Base-by-base conservation (phyloP, 2,329 filamentous ascomycete species). In the Elsinoe batatas region DNA sequence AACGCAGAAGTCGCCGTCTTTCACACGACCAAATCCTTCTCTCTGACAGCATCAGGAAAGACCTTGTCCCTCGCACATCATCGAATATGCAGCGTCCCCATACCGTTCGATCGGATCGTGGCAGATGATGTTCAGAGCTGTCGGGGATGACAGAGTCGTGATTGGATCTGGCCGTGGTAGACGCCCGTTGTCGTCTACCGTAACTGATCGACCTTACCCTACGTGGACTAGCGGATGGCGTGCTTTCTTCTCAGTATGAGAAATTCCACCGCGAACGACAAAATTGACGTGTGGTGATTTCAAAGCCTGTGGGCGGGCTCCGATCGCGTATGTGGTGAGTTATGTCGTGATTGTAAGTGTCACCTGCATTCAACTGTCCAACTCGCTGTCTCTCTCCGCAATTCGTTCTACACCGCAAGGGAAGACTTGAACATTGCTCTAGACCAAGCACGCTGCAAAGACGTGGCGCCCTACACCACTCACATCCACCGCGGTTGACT, bases 221-320 rank as follows among this genome's bases (percentile, higher is more conserved):
- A 5, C 10, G 2, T 8, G 26, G 49, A 42, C 17, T 54, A 37
- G 20, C 26, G 13, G 37, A 54, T 54, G 11, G 51, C 51, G 51
- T 54, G 51, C 36, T 54, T 43, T 44, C 40, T 44, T 44, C 40
- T 44, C 40, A 44, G 22, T 26, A 26, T 26, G 22, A 26, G 22
- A 26, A 26, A 26, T 26, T 26, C n/a, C 40, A 44, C 12, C 30
- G 40, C 35, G 38, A 42, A 32, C 36, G 38, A 42, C 22, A 54
- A 54, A 54, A 44, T 44, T 54, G 51, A 44, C 43, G 44, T 55
- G 43, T 44, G 44, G 46, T 58, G 56, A 58, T 58, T 58, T 58
- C 56, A 58, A 58, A 58, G 56, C 56, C 20, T 15, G 51, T 56
- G 51, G 40, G 49, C 51, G 53, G 38, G 18, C 38, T 54, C 36